Evolutionary conservation across 805 yeast species (phyloP), one percentile per base, ranked within the genome.

Genomic region (Starmera quercuum): DNA sequence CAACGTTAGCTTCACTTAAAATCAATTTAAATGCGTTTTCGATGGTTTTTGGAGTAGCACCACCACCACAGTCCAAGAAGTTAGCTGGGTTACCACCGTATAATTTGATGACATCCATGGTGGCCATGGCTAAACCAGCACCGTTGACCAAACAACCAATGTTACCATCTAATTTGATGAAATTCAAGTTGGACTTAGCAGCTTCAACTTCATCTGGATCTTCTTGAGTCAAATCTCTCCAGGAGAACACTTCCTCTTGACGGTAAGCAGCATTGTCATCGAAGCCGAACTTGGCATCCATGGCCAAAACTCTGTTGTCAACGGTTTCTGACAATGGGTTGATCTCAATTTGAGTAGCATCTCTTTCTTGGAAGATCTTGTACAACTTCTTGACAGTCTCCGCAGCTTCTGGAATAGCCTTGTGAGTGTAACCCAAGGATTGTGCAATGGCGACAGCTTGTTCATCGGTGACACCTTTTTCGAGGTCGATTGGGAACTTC

Each of bases 41-140:
- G 58, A 92, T 92, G 55, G 98, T 90, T 66, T 85, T 83, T 48
- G 97, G 97, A 44, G 97, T 92, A 52, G 99, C 98, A 64, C 96
- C 95, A 72, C 99, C 99, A 73, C 99, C 99, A 66, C 96, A 92
- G 72, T 92, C 99, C 61, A 92, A 77, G 77, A 92, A 92, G 75
- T 92, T 92, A 47, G 98, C 99, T 54, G 99, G 99, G 50, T 78
- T 83, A 63, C 99, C 99, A 56, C 97, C 97, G 70, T 87, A 84
- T 54, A 92, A 77, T 71, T 92, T 87, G 71, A 92, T 86, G 61
- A 94, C 94, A 66, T 92, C 99, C 97, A 92, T 88, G 47, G 99
- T 92, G 52, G 99, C 99, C 99, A 92, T 92, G 54, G 99, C 99
- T 60, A 92, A 76, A 64, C 99, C 99, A 39, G 99, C 99, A 72